Base-by-base conservation (phyloP, 1,139 yeast species). In the Candida sp. region DNA sequence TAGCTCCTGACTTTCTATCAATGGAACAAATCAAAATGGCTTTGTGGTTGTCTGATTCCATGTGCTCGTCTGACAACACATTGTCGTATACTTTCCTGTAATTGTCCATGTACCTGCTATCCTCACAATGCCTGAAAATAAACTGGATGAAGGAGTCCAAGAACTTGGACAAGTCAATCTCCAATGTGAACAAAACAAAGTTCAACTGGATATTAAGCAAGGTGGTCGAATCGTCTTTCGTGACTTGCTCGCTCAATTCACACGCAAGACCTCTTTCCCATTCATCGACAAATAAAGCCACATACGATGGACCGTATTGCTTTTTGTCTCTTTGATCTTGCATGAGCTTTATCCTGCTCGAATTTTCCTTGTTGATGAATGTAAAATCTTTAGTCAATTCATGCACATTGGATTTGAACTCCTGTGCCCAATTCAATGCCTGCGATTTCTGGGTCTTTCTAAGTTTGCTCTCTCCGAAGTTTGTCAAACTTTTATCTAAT, bases 161-260 rank as follows among this genome's bases (percentile, higher is more conserved):
- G 31, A 63, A 60, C 31, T 63, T 56, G n/a, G 66, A 58, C 22
- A 70, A 47, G 49, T 73, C 69, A 22, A 75, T 58, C 23, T 63
- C 62, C 41, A 73, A 48, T 2, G 71, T 68, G 56, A 74, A 72
- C 32, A 75, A 59, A 8, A 70, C 60, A 53, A 66, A 76, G 54
- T 76, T 76, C 51, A 75, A 62, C 46, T 73, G 77, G 12, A 75
- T 57, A 51, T 75, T 74, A 17, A 69, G 55, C 40, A 75, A 59
- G 32, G 55, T 52, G 12, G 45, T 48, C 5, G 56, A 55, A 28
- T 54, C 54, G 23, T 56, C 75, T 63, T 28, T 64, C 9, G 59
- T 56, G 11, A 57, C 56, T 27, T 60, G 64, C n/a, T 67, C 63
- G 48, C 71, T 66, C 7, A 72, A 49, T 40, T 51, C 44, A 30